Conservation (phyloP, 805 yeast species). For the Metschnikowia reukaufii region DNA sequence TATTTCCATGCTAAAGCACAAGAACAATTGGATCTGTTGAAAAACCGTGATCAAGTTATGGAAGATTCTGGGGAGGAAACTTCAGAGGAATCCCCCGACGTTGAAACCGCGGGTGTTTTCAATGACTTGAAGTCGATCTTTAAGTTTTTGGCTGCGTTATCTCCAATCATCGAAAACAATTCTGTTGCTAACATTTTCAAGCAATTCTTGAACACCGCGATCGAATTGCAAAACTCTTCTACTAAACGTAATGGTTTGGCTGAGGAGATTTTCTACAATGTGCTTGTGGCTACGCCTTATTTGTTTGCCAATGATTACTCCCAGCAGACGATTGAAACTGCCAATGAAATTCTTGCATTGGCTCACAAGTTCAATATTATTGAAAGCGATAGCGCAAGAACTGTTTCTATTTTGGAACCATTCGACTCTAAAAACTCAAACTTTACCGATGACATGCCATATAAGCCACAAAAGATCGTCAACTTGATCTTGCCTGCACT, state of each 20-base stretch:
- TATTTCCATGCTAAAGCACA: constrained; percentile 66
- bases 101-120: constrained; percentile 56
- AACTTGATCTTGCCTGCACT: constrained; percentile 54
- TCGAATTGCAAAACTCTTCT: constrained; percentile 49
- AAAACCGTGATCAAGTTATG: constrained; percentile 11
- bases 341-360: constrained; percentile 46
- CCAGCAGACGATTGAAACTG: constrained; percentile 29
- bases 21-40: constrained; percentile 44
- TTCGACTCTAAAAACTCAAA: constrained; percentile 35
- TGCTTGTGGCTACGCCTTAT: constrained; percentile 65
- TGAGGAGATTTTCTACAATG: constrained; percentile 65
- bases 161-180: constrained; percentile 58
- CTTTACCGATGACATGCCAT: constrained; percentile 41
- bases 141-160: constrained; percentile 66
- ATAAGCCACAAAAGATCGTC: constrained; percentile 49
- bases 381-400: constrained; percentile 19
- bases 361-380: constrained; percentile 43
- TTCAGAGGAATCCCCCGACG: constrained; percentile 9
- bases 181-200: constrained; percentile 44
- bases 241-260: constrained; percentile 55
- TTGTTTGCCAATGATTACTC: constrained; percentile 46
- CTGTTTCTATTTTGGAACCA: constrained; percentile 34
- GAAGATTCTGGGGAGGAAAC: constrained; percentile 12
- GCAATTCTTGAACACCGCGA: constrained; percentile 54
- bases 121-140: constrained; percentile 67